These are phyloP conservation scores for Hypericum perforatum DNA, from an alignment of 345 rosid genomes.

Conservation along the genomic window DNA sequence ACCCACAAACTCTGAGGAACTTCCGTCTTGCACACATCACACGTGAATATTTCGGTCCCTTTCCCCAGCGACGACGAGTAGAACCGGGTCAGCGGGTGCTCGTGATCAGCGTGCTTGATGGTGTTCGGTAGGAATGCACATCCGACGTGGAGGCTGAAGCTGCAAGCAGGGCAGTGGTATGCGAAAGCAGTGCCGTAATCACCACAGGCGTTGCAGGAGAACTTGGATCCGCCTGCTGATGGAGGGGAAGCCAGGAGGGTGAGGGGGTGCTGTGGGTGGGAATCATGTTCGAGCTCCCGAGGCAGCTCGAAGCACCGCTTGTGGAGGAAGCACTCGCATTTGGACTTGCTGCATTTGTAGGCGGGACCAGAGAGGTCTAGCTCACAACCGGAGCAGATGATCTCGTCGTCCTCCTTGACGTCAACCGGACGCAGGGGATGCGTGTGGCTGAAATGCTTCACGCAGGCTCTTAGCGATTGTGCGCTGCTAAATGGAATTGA, in stretches of 20 bases:
- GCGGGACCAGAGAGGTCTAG: constrained; percentile 10
- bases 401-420: constrained; percentile 9
- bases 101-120: constrained; percentile 13
- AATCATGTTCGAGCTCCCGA: constrained; percentile 3
- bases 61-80: background rate
- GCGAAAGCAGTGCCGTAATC: constrained; percentile 14
- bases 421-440: constrained; percentile 12
- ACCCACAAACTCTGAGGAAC: constrained; percentile 10
- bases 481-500: too few relatives aligned
- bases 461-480: too few relatives aligned
- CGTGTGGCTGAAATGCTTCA: constrained; percentile 13
- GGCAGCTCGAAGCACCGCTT: constrained; percentile 13
- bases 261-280: constrained; percentile 10
- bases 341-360: constrained; percentile 12
- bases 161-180: constrained; percentile 7
- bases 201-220: constrained; percentile 9
- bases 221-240: background rate
- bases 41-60: background rate
- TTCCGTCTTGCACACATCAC: constrained; percentile 5
- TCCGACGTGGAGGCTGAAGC: constrained; percentile 13
- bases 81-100: constrained; percentile 6
- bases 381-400: constrained; percentile 13
- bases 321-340: constrained; percentile 12
- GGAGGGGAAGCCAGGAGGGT: constrained; percentile 7
- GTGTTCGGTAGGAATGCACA: constrained; percentile 17